A percentile compares a stretch with the other conserved stretches of the same genome.
These are phyloP conservation scores for Nyssa sinensis DNA, from an alignment of 148 eudicot genomes.

Conservation along the genomic window DNA sequence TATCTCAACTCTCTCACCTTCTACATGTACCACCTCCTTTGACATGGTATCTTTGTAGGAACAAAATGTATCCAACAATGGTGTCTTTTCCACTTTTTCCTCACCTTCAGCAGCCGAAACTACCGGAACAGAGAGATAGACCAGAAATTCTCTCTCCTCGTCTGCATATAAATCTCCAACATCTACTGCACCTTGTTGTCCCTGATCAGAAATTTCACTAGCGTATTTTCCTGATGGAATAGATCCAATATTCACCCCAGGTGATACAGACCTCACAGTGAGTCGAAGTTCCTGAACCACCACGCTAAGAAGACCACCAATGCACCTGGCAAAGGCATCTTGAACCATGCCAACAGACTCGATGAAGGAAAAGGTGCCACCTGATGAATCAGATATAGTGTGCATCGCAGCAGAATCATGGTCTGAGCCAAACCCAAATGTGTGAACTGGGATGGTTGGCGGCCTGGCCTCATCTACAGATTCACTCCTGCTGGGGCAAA, in stretches of 20 bases:
- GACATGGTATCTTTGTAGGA: constrained; percentile 16
- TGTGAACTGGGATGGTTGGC: constrained; percentile 24
- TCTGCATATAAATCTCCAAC: constrained; percentile 35
- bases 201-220: constrained; percentile 8
- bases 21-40: background rate
- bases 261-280: constrained; percentile 8
- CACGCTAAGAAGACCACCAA: constrained; percentile 36
- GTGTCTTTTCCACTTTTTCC: constrained; percentile 4
- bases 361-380: constrained; percentile 33
- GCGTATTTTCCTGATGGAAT: constrained; percentile 25
- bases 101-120: constrained; percentile 3
- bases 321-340: constrained; percentile 34
- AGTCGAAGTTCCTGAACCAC: constrained; percentile 25
- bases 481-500: background rate
- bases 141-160: constrained; percentile 27
- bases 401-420: constrained; percentile 28
- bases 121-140: constrained; percentile 15
- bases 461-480: background rate
- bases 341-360: constrained; percentile 22
- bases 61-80: constrained; percentile 16
- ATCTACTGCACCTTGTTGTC: constrained; percentile 10
- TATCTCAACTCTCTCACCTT: constrained; percentile 13
- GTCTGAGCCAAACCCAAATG: constrained; percentile 34
- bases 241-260: constrained; percentile 2
- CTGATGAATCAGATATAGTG: constrained; percentile 31